Conservation (phyloP, 1,284 basidiomycete species). For the Cryptococcus depauperatus region DNA sequence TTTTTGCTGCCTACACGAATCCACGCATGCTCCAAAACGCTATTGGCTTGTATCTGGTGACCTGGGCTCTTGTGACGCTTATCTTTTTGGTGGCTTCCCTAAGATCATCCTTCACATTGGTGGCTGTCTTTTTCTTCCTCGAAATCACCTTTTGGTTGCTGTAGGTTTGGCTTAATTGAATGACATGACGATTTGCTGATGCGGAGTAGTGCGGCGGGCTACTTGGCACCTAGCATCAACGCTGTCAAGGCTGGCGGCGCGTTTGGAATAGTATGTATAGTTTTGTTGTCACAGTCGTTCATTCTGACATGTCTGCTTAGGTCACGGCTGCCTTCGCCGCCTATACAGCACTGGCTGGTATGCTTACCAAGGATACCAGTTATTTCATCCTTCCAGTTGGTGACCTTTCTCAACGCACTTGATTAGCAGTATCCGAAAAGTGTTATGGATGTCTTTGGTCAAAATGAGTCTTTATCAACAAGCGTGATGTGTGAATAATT, state of each 20-base stretch:
- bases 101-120: constrained; percentile 58
- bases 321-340: constrained; percentile 33
- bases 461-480: too few relatives aligned
- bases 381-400: constrained; percentile 49
- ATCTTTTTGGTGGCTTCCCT: constrained; percentile 52
- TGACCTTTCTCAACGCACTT: constrained; percentile 26
- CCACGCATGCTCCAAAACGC: constrained; percentile 47
- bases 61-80: constrained; percentile 37
- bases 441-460: too few relatives aligned
- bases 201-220: constrained; percentile 27
- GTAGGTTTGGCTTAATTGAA: constrained; percentile 19
- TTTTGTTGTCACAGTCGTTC: not conserved
- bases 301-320: constrained; percentile 12
- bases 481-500: too few relatives aligned
- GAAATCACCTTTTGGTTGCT: constrained; percentile 50
- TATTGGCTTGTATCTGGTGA: constrained; percentile 46
- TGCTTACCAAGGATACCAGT: constrained; percentile 46
- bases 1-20: constrained; percentile 45
- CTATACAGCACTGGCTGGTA: constrained; percentile 49
- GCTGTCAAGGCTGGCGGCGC: constrained; percentile 61
- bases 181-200: not conserved
- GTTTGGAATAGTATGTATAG: constrained; percentile 51
- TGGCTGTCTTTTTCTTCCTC: constrained; percentile 64
- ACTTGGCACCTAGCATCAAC: constrained; percentile 27
- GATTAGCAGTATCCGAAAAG: too few relatives aligned